Evolutionary conservation across 2,329 filamentous ascomycete species (phyloP).

Genomic region (Hymenoscyphus fraxineus): DNA sequence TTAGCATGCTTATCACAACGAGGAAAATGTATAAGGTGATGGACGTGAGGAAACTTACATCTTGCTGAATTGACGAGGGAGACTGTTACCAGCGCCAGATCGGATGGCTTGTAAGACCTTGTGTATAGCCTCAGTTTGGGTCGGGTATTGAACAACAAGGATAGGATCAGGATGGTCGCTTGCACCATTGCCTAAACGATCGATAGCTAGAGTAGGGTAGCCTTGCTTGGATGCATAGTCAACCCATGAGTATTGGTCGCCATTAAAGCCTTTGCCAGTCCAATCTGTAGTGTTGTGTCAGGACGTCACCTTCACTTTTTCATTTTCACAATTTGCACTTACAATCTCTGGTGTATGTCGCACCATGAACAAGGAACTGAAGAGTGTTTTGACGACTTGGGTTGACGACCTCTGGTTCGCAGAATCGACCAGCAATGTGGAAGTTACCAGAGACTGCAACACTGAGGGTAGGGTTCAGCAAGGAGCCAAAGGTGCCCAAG

Average conservation of each 20-base stretch:
- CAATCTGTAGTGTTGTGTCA: constrained; percentile 16
- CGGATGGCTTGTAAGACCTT: constrained; percentile 22
- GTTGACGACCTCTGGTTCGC: constrained; percentile 17
- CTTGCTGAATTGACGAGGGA: constrained; percentile 22
- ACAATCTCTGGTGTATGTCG: constrained; percentile 24
- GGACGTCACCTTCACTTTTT: neutral
- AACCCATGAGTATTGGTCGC: constrained; percentile 25
- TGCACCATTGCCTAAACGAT: constrained; percentile 28
- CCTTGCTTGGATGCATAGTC: constrained; percentile 23
- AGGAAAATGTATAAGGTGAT: neutral
- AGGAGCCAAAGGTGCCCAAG: neutral
- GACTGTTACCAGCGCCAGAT: constrained; percentile 12
- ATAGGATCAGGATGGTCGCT: constrained; percentile 28
- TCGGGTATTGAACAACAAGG: constrained; percentile 23
- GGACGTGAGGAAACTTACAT: constrained; percentile 10
- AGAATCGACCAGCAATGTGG: constrained; percentile 23
- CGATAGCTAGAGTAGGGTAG: constrained; percentile 31
- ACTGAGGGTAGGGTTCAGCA: neutral
- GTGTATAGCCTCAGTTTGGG: constrained; percentile 29
- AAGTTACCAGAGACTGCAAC: constrained; percentile 13
- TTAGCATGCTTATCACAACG: no score
- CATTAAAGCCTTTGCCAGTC: constrained; percentile 20
- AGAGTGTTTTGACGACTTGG: constrained; percentile 16
- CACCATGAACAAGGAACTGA: constrained; percentile 29
- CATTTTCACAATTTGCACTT: constrained; percentile 2